Evolutionary conservation across 805 yeast species (phyloP).

Genomic region (Ogataea polymorpha): DNA sequence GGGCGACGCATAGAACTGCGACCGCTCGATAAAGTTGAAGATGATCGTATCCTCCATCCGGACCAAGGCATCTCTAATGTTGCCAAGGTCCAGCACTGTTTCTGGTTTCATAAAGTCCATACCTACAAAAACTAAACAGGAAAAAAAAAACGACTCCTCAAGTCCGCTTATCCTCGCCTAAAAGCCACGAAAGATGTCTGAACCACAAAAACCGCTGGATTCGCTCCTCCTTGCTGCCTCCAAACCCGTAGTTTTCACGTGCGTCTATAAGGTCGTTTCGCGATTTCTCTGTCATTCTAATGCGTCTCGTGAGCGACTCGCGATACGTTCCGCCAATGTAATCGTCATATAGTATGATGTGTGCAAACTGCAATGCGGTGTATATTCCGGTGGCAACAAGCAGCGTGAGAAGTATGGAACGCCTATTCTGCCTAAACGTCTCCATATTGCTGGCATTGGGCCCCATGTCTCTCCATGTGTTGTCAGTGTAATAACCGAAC

Average conservation of each 20-base stretch:
- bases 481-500: constrained; percentile 28
- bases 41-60: constrained; percentile 97
- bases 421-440: constrained; percentile 28
- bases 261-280: constrained; percentile 41
- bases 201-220: constrained; percentile 58
- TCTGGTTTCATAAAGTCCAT: constrained; percentile 88
- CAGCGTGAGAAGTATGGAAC: constrained; percentile 26
- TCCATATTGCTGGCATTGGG: constrained; percentile 26
- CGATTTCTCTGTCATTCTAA: constrained; percentile 37
- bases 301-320: constrained; percentile 18
- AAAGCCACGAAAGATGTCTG: constrained; percentile 33
- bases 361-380: constrained; percentile 30
- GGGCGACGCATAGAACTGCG: constrained; percentile 77
- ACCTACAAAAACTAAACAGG: not conserved
- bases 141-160: not conserved
- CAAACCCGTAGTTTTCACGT: constrained; percentile 51
- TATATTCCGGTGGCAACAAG: constrained; percentile 28
- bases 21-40: constrained; percentile 87
- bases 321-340: constrained; percentile 30
- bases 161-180: constrained; percentile 13
- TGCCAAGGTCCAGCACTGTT: constrained; percentile 72
- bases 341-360: constrained; percentile 30
- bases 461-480: constrained; percentile 25
- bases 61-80: constrained; percentile 80
- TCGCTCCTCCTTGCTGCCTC: constrained; percentile 46